Conservation (phyloP, 441 rosid species). For the Jatropha podagrica region DNA sequence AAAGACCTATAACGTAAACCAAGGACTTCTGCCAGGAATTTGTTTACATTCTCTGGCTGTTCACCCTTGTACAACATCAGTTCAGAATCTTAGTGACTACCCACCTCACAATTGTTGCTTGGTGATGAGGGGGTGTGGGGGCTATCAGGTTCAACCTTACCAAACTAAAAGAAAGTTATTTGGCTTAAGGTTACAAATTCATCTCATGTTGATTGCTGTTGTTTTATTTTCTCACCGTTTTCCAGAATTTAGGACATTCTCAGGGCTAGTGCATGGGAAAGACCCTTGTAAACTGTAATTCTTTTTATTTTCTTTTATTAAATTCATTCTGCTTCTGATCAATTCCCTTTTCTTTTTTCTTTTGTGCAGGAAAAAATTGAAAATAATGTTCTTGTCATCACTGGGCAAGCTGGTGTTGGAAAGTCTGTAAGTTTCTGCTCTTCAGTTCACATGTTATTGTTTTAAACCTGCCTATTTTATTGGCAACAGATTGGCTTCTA, state of each 20-base stretch:
- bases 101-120: neutral
- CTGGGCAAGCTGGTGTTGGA: slow-evolving; percentile 90
- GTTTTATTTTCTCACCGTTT: neutral
- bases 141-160: neutral
- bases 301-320: neutral
- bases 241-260: neutral
- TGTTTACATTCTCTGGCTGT: neutral
- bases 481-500: neutral
- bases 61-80: neutral
- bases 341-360: slow-evolving; percentile 12
- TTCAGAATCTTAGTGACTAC: neutral
- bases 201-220: neutral
- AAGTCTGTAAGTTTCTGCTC: slow-evolving; percentile 65
- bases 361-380: slow-evolving; percentile 40
- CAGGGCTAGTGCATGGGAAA: neutral
- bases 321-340: slow-evolving; percentile 9
- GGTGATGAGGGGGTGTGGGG: neutral
- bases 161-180: neutral
- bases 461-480: neutral
- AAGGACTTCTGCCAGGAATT: neutral
- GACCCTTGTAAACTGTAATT: neutral
- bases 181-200: neutral
- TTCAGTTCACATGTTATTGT: slow-evolving; percentile 1
- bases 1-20: neutral
- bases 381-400: slow-evolving; percentile 58